Conservation (phyloP, 2,329 filamentous ascomycete genomes). For the Apiospora marii region DNA sequence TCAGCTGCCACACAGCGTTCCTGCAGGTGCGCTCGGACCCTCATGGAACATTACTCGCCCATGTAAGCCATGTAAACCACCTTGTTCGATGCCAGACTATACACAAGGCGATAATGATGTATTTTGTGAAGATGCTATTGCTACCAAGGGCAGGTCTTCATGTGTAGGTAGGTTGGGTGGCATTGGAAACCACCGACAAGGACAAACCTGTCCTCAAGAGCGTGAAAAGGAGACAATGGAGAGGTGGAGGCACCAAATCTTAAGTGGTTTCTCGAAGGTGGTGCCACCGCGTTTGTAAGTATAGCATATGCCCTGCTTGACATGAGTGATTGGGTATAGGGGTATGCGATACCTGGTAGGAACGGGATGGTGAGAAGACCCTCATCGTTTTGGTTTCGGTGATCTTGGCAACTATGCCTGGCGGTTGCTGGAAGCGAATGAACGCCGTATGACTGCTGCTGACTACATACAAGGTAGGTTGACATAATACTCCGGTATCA, state of each 20-base stretch:
- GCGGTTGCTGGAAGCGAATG: not conserved
- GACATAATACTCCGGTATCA: not conserved
- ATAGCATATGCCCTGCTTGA: not conserved
- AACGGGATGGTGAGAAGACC: not conserved
- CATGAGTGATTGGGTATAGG: conserved; percentile 6
- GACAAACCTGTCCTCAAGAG: not conserved
- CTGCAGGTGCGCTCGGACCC: conserved; percentile 7
- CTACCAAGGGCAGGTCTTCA: not conserved
- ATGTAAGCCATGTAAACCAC: not conserved
- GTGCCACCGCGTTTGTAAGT: not conserved
- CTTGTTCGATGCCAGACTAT: not conserved
- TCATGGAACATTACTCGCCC: not conserved
- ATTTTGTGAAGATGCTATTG: not conserved
- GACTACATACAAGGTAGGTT: not conserved
- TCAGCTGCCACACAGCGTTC: not conserved
- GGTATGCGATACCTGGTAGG: not conserved
- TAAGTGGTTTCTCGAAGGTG: not conserved
- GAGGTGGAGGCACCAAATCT: not conserved
- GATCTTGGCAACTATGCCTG: conserved; percentile 2
- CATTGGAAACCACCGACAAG: not conserved
- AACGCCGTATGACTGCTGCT: not conserved
- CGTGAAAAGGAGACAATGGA: not conserved
- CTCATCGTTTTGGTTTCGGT: conserved; percentile 5
- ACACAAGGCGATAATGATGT: not conserved
- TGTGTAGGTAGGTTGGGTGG: not conserved